A percentile compares a stretch with the other conserved stretches of the same genome.
Evolutionary conservation across 73 alveolate species (phyloP).

Genomic region (Blepharisma japonicum): DNA sequence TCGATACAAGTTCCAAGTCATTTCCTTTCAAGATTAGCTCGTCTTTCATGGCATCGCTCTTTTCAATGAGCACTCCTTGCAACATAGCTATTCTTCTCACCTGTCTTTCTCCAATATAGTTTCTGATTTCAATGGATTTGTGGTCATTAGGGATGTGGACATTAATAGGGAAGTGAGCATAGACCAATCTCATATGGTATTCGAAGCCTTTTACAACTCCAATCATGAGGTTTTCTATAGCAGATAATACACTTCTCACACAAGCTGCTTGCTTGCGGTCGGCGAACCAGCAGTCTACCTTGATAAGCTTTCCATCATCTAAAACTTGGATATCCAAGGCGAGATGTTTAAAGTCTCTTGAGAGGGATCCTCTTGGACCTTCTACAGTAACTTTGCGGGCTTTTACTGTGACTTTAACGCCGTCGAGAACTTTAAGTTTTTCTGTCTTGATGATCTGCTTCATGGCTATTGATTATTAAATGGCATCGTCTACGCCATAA

Average conservation of each 20-base stretch:
- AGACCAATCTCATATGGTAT: conserved; percentile 91
- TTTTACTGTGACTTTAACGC: conserved; percentile 63
- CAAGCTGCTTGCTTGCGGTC: conserved; percentile 38
- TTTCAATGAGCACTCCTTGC: conserved; percentile 77
- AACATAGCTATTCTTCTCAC: conserved; percentile 75
- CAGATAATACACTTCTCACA: conserved; percentile 44
- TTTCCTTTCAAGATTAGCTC: conserved; percentile 38
- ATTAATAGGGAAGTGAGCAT: conserved; percentile 95
- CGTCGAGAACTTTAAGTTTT: conserved; percentile 11
- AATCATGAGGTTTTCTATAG: conserved; percentile 63
- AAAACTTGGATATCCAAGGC: conserved; percentile 66
- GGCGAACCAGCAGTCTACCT: no score
- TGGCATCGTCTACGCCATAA: no score
- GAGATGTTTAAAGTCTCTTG: conserved; percentile 77
- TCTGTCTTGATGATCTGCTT: no score
- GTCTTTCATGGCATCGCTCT: conserved; percentile 51
- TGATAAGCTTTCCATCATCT: no score
- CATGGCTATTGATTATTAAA: no score
- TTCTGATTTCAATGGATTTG: conserved; percentile 79
- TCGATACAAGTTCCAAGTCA: conserved; percentile 39
- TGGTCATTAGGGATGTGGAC: conserved; percentile 74
- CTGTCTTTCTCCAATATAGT: conserved; percentile 91
- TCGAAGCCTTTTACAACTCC: conserved; percentile 78
- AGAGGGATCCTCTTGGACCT: conserved; percentile 75
- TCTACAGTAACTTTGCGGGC: conserved; percentile 67